Base-by-base conservation (phyloP, 306 rosid genomes). In the Mucuna pruriens region DNA sequence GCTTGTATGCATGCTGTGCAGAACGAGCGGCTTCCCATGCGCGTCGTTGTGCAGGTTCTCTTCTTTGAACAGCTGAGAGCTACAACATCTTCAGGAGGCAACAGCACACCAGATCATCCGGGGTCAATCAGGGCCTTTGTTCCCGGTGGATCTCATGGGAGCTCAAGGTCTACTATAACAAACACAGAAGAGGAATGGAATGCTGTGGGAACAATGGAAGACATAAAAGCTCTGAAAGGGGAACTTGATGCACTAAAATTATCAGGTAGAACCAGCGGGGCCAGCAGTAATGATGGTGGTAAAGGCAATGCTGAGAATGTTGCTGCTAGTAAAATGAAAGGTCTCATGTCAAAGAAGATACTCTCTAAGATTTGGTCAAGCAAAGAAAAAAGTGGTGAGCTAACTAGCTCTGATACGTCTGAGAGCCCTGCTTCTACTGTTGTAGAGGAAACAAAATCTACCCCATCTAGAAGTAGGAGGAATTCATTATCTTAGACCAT, bases 1-100 rank as follows among this genome's bases (percentile, higher is more conserved):
- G 99, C 97, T 15, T 91, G 99, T 90, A 89, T 92, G 92, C 99
- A 93, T 19, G 99, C 98, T 0, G 89, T 93, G 65, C 99, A 95
- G 88, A 95, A 93, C 29, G 97, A 95, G 89, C 86, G 98, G 76
- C 96, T 95, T 49, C 99, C 99, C 0, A 65, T 95, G 69, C 91
- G 98, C 3, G 92, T 90, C 0, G 92, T 91, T 0, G 99, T 93
- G 75, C 99, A 93, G 87, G 93, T 95, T 58, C 99, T 95, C 67
- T 95, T 91, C 88, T 95, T 95, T 49, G 99, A 95, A 79, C 98
- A 93, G 85, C 68, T 92, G 77, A 87, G 97, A 84, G 88, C 89
- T 34, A 52, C 99, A 34, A 20, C 91, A 22, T 45, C 94, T 9
- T 74, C 94, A 0, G 89, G 89, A 1, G 95, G 93, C 54, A 88